Evolutionary conservation across 2,329 filamentous ascomycete genomes (phyloP), one percentile per base, ranked within the genome.

Genomic region (Exophiala sideris): DNA sequence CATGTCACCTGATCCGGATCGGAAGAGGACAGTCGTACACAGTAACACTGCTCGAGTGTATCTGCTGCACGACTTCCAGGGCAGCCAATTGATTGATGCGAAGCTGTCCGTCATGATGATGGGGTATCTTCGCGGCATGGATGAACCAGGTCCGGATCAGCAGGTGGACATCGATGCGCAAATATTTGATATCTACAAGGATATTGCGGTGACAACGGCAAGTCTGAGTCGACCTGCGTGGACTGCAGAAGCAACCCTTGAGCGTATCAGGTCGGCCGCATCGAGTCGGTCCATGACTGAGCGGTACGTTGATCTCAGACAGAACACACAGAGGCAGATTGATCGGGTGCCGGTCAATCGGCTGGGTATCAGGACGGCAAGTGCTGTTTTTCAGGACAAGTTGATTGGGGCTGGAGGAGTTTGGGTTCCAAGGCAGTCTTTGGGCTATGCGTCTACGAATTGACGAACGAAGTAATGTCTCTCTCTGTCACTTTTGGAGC

Each of bases 311-410:
- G 77, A 77, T 48, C 70, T 75, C 1, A 73, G 80, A 20, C 71
- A 75, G 12, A 73, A 68, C 16, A 73, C 81, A 2, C 80, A 85
- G 67, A 76, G 74, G 55, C 72, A 76, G 36, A 72, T 85, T 5
- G 83, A 85, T 56, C 73, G 74, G 50, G 71, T 86, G 3, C 84
- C 84, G 2, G 62, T 85, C 42, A 82, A 86, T 64, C 72, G 73
- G 62, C 72, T 79, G 2, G 85, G 84, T 0, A 74, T 88, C 40
- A 74, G 85, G 48, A 81, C 77, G 5, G 59, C 62, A 14, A 56
- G 60, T 14, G 56, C 56, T 12, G 54, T 36, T 5, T 44, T 61
- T 44, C 56, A 56, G 42, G 62, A 65, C 33, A 48, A 54, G 38
- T 44, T 62, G 42, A 52, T 62, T 44, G 61, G 61, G 21, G 54